Conservation (phyloP, 1,139 yeast species). For the Debaryomycetaceae sp. region DNA sequence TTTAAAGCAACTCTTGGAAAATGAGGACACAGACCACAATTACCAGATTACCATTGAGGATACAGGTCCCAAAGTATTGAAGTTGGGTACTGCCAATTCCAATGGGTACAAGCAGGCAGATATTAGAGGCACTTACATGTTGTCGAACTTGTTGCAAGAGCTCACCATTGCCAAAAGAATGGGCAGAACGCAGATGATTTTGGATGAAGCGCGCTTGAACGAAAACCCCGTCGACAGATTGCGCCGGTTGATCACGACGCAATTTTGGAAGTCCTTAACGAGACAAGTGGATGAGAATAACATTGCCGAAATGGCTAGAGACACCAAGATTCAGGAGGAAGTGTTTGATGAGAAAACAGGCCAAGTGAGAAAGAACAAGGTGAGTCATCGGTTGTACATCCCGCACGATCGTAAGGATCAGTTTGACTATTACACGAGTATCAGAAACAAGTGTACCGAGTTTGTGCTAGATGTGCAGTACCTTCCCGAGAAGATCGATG, state of each 20-base stretch:
- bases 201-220: conserved; percentile 79
- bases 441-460: conserved; percentile 54
- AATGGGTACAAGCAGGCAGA: conserved; percentile 71
- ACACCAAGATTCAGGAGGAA: conserved; percentile 68
- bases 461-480: conserved; percentile 70
- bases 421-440: conserved; percentile 58
- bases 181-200: conserved; percentile 71
- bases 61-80: conserved; percentile 16
- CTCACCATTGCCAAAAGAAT: conserved; percentile 79
- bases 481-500: conserved; percentile 55
- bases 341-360: conserved; percentile 37
- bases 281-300: conserved; percentile 62
- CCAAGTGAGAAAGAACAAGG: conserved; percentile 20
- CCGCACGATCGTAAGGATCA: conserved; percentile 72
- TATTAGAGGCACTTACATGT: conserved; percentile 86
- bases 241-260: conserved; percentile 66
- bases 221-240: conserved; percentile 86
- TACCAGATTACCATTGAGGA: conserved; percentile 57
- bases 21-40: conserved; percentile 85
- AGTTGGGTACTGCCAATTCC: conserved; percentile 60
- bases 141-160: conserved; percentile 84
- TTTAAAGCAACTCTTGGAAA: conserved; percentile 59
- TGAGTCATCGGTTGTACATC: conserved; percentile 70
- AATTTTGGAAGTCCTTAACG: conserved; percentile 80
- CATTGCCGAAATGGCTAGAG: conserved; percentile 69